Evolutionary conservation across 2,329 filamentous ascomycete species (phyloP).

Genomic region (Eutypella sp.): DNA sequence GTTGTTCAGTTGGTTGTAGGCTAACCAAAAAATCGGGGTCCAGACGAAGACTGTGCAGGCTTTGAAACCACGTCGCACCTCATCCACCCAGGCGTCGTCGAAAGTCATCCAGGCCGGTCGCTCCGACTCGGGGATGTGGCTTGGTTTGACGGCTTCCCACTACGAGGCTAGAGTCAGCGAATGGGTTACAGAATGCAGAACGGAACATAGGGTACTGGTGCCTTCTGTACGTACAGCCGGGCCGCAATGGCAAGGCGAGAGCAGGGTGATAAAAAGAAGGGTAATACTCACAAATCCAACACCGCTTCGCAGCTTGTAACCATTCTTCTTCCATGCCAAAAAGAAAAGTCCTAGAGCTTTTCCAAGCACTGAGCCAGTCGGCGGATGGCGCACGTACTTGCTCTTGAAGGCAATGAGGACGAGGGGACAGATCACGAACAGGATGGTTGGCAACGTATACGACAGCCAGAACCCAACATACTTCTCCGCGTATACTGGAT

Average conservation of each 20-base stretch:
- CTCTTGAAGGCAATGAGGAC: slow-evolving; percentile 58
- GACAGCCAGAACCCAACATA: slow-evolving; percentile 73
- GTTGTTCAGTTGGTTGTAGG: slow-evolving; percentile 56
- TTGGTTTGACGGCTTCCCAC: slow-evolving; percentile 53
- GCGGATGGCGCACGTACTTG: slow-evolving; percentile 54
- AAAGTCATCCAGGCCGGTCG: slow-evolving; percentile 75
- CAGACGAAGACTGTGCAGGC: slow-evolving; percentile 70
- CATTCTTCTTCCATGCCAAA: slow-evolving; percentile 51
- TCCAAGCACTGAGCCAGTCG: slow-evolving; percentile 66
- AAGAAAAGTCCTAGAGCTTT: slow-evolving; percentile 60
- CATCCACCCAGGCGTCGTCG: slow-evolving; percentile 78
- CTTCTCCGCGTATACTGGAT: slow-evolving; percentile 62
- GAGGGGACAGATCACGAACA: slow-evolving; percentile 59
- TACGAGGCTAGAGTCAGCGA: background rate
- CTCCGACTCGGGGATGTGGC: slow-evolving; percentile 46
- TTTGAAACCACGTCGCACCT: slow-evolving; percentile 64
- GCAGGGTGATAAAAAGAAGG: too few relatives aligned
- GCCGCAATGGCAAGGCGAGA: too few relatives aligned
- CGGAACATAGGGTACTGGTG: too few relatives aligned
- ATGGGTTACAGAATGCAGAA: too few relatives aligned
- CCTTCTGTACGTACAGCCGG: too few relatives aligned
- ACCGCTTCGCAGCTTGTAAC: background rate
- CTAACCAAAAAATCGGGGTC: slow-evolving; percentile 59
- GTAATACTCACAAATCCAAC: background rate
- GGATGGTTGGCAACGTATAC: slow-evolving; percentile 60